These are phyloP conservation scores for Daldinia sp. DNA, from an alignment of 2,329 filamentous ascomycete genomes.

Conservation along the genomic window DNA sequence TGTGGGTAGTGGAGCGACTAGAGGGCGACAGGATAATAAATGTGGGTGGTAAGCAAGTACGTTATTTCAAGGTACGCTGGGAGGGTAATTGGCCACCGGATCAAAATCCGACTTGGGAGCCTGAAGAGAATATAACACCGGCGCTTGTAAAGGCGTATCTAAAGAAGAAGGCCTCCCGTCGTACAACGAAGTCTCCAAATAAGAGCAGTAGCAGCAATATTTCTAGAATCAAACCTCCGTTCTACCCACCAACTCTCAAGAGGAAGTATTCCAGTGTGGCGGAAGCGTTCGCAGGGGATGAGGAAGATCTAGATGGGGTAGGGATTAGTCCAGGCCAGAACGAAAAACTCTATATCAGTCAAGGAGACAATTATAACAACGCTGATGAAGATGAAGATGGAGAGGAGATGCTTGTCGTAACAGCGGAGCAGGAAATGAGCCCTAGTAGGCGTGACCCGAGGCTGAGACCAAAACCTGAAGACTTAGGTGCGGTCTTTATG, in stretches of 20 bases:
- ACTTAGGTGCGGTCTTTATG: constrained; percentile 31
- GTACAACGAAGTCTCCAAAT: constrained; percentile 2
- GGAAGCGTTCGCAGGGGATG: constrained; percentile 52
- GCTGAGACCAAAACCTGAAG: constrained; percentile 12
- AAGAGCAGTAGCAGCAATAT: constrained; percentile 30
- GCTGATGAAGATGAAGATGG: constrained; percentile 14
- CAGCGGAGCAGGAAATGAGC: constrained; percentile 30
- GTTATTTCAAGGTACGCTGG: constrained; percentile 67
- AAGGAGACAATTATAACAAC: background rate
- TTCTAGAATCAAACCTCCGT: constrained; percentile 18
- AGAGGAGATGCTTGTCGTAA: constrained; percentile 42
- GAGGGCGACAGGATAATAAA: constrained; percentile 57
- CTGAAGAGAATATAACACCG: constrained; percentile 62
- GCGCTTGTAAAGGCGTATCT: constrained; percentile 58
- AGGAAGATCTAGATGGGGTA: constrained; percentile 26
- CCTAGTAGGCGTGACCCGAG: constrained; percentile 6
- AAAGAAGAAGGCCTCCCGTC: constrained; percentile 46
- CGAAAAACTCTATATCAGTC: background rate
- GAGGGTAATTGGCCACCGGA: constrained; percentile 67
- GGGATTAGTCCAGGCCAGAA: background rate
- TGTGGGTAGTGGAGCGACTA: constrained; percentile 61
- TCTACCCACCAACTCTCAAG: constrained; percentile 27
- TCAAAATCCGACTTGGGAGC: constrained; percentile 71
- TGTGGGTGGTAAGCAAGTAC: constrained; percentile 53
- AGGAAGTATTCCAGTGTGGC: constrained; percentile 53